Base-by-base conservation (phyloP, 2,329 filamentous ascomycete species). In the Colletotrichum sp. region DNA sequence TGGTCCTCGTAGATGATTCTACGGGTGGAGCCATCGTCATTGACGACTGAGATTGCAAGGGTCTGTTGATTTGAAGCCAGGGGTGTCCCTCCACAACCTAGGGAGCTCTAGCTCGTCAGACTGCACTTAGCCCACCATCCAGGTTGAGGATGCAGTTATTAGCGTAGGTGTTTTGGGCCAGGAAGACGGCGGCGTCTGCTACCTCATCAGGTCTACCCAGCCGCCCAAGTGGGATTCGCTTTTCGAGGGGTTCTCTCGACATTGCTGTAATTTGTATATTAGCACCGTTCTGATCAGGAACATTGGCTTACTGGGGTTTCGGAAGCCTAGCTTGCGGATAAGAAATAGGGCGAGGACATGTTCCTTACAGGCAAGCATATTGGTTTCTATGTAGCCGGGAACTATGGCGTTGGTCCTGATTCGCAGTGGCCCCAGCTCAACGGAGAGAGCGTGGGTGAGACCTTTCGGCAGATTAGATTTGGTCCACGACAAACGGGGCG, bases 91-190 rank as follows among this genome's bases (percentile, higher is more conserved):
- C 36, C 27, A 39, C 27, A 27, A 34, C 15, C 27, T 18, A 43
- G 48, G 43, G 64, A 66, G 56, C 43, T 65, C 22, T 34, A 39
- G 32, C 73, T 88, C 43, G 43, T 52, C 82, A 94, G 79, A 84
- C 84, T 66, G 94, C 94, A 83, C 94, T 96, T 78, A 97, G 83
- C 2, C 96, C 96, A 18, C 96, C 96, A 84, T 98, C 96, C 32
- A 98, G 88, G 83, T 96, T 97, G 67, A 98, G 88, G 66, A 96
- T 89, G 83, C 95, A 97, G 78, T 97, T 97, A 83, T 96, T 96
- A 71, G 95, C 94, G 84, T 96, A 98, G 77, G 91, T 87, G 83
- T 97, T 98, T 62, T 89, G 89, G 34, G 91, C 93, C 18, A 98
- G 88, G 83, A 97, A 98, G 32, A 93, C 81, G 62, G 94, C 94